Evolutionary conservation across 805 yeast genomes (phyloP).

Genomic region (Wickerhamiella parazyma): DNA sequence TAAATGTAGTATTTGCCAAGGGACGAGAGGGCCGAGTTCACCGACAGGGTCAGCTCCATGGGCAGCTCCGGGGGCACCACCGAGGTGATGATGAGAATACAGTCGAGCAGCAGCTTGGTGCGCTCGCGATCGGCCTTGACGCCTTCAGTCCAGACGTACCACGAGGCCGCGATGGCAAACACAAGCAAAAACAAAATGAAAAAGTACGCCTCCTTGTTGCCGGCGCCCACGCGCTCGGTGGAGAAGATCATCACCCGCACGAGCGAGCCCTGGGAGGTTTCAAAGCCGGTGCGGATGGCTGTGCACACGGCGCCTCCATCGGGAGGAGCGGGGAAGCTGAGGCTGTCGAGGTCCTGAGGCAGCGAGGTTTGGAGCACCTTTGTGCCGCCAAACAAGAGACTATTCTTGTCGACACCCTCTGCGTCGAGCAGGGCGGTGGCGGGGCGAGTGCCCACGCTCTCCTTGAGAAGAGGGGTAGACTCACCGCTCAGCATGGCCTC

Average conservation of each 20-base stretch:
- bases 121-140: slow-evolving; percentile 90
- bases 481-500: slow-evolving; percentile 99
- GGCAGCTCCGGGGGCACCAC: slow-evolving; percentile 99
- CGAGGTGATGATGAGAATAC: slow-evolving; percentile 89
- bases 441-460: slow-evolving; percentile 77
- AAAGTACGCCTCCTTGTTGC: slow-evolving; percentile 84
- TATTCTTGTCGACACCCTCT: slow-evolving; percentile 78
- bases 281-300: slow-evolving; percentile 92
- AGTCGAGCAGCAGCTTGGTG: slow-evolving; percentile 83
- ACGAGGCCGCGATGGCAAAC: slow-evolving; percentile 88
- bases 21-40: slow-evolving; percentile 78
- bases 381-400: slow-evolving; percentile 90
- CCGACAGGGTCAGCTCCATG: slow-evolving; percentile 98
- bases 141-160: slow-evolving; percentile 98
- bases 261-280: slow-evolving; percentile 92
- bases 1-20: slow-evolving; percentile 76
- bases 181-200: slow-evolving; percentile 79
- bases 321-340: slow-evolving; percentile 50
- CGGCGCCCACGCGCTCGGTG: slow-evolving; percentile 91
- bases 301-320: slow-evolving; percentile 85
- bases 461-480: slow-evolving; percentile 91
- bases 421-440: slow-evolving; percentile 49
- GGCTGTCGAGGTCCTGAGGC: slow-evolving; percentile 7
- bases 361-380: slow-evolving; percentile 56
- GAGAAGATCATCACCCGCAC: slow-evolving; percentile 97